A percentile compares a stretch with the other conserved stretches of the same genome.
phyloP scores from a whole-genome alignment of 495 filamentous ascomycete genomes.

The Penicillium samsonianum region DNA sequence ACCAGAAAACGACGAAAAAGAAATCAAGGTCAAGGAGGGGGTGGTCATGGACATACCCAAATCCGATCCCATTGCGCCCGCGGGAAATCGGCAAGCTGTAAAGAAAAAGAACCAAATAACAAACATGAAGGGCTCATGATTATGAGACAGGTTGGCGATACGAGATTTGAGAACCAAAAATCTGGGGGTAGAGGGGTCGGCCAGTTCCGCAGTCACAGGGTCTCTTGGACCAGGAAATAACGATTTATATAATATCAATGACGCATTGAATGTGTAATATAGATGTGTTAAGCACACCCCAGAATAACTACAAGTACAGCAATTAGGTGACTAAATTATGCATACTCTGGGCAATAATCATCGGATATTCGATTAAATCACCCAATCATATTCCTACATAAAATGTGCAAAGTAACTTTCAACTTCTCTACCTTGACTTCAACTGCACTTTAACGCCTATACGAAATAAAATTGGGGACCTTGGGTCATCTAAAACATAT shows the following conservation, averaged over 20 bases:
- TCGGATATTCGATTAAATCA: background rate
- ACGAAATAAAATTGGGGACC: background rate
- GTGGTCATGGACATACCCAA: background rate
- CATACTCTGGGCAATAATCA: background rate
- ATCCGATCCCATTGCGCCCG: background rate
- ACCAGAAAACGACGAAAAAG: background rate
- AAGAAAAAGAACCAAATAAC: background rate
- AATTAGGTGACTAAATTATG: too few relatives aligned
- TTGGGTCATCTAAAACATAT: background rate
- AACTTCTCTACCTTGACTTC: background rate
- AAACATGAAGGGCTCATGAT: background rate
- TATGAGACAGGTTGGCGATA: background rate
- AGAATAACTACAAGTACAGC: background rate
- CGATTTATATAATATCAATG: background rate
- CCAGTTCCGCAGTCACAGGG: background rate
- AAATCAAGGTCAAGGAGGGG: background rate
- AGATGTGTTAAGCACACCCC: background rate
- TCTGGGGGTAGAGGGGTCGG: background rate
- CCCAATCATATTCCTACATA: background rate
- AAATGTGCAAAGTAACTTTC: background rate
- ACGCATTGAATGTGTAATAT: background rate
- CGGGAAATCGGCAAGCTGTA: background rate
- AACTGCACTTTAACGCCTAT: background rate
- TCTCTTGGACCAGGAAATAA: background rate
- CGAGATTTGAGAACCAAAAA: background rate